These are phyloP conservation scores for Golubevia sp. DNA, from an alignment of 1,284 basidiomycete species.

Conservation along the genomic window DNA sequence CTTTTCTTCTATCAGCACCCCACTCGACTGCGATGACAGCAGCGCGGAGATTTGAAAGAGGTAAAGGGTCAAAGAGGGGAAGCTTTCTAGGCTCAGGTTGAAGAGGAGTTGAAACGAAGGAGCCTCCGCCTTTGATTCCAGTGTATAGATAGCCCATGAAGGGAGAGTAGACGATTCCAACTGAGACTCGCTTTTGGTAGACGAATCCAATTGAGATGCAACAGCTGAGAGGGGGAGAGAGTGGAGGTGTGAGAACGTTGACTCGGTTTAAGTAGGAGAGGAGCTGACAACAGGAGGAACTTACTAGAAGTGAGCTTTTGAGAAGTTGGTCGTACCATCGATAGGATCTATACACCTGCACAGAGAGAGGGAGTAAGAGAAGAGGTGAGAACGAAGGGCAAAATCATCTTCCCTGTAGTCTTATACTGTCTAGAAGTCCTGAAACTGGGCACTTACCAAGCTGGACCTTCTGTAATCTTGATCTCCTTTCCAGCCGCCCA, in stretches of 20 bases:
- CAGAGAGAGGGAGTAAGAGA: too few species aligned
- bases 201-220: slow-evolving; percentile 52
- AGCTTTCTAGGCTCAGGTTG: slow-evolving; percentile 25
- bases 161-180: slow-evolving; percentile 46
- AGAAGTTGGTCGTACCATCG: slow-evolving; percentile 55
- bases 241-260: neutral
- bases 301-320: slow-evolving; percentile 13
- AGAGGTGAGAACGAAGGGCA: slow-evolving; percentile 8
- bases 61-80: slow-evolving; percentile 29
- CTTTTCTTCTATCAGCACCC: slow-evolving; percentile 34
- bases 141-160: slow-evolving; percentile 47
- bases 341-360: slow-evolving; percentile 13
- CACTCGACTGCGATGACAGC: slow-evolving; percentile 55
- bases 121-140: slow-evolving; percentile 29
- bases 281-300: neutral
- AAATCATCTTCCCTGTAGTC: slow-evolving; percentile 52
- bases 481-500: slow-evolving; percentile 49
- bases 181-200: slow-evolving; percentile 17
- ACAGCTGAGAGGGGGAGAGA: slow-evolving; percentile 4
- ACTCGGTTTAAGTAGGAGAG: neutral
- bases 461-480: slow-evolving; percentile 14
- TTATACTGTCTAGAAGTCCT: neutral
- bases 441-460: neutral
- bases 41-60: slow-evolving; percentile 35
- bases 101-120: slow-evolving; percentile 14